Evolutionary conservation across 2,329 filamentous ascomycete genomes (phyloP).

Genomic region (Fusarium falciforme): DNA sequence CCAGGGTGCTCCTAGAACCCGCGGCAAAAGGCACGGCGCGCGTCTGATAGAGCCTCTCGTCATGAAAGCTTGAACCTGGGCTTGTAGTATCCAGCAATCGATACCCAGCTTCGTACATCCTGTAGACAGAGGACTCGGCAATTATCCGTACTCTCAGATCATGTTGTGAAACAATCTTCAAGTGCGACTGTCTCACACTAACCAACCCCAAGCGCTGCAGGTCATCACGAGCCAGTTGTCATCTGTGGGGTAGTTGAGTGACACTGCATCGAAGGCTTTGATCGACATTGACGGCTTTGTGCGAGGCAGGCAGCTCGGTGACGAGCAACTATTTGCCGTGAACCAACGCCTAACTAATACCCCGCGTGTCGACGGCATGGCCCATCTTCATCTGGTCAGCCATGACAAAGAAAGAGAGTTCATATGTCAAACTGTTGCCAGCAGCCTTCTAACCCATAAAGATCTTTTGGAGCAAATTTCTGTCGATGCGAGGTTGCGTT

Average conservation of each 20-base stretch:
- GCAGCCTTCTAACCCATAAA: constrained; percentile 8
- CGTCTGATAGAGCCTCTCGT: constrained; percentile 11
- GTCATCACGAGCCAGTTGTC: constrained; percentile 37
- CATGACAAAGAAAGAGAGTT: constrained; percentile 29
- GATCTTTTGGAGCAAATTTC: constrained; percentile 7
- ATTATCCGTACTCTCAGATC: constrained; percentile 22
- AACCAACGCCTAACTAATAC: constrained; percentile 1
- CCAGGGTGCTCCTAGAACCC: constrained; percentile 19
- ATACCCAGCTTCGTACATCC: background rate
- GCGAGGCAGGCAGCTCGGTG: background rate
- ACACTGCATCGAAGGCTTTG: constrained; percentile 19
- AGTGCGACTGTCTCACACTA: constrained; percentile 17
- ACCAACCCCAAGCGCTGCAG: constrained; percentile 24
- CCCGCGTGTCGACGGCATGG: background rate
- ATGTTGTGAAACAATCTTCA: constrained; percentile 9
- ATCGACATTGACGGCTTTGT: constrained; percentile 16
- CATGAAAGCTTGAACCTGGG: constrained; percentile 1
- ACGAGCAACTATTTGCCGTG: background rate
- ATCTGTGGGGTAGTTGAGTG: constrained; percentile 29
- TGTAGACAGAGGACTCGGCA: constrained; percentile 12
- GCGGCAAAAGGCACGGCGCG: constrained; percentile 9
- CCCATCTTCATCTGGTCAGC: constrained; percentile 15
- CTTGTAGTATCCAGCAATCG: background rate
- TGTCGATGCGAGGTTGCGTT: constrained; percentile 23
- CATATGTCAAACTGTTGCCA: background rate